Conservation (phyloP, 257 asterid genomes). For the Leonotis leonurus region DNA sequence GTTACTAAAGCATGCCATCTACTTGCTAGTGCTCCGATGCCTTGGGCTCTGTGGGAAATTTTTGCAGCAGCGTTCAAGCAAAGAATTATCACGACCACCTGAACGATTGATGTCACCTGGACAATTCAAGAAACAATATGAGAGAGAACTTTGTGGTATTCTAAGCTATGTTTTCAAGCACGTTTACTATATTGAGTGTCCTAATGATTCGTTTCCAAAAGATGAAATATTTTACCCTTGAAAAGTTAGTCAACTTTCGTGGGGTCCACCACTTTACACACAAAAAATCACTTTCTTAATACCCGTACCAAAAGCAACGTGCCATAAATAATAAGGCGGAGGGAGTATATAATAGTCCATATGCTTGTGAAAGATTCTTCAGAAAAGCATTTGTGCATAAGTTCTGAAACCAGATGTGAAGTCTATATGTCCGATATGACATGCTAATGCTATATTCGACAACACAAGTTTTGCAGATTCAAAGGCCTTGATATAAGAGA, state of each 20-base stretch:
- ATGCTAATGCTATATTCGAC: not conserved
- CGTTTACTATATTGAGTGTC: no score
- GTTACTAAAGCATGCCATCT: slow-evolving; percentile 72
- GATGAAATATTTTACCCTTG: no score
- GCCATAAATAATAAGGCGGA: no score
- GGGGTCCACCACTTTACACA: no score
- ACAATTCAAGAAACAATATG: not conserved
- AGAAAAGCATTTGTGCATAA: not conserved
- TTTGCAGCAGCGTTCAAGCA: slow-evolving; percentile 76
- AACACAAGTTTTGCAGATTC: not conserved
- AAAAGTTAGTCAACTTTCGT: no score
- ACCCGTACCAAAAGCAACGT: no score
- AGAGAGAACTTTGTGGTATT: not conserved
- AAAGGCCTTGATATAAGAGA: no score
- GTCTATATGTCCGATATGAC: not conserved
- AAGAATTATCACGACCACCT: slow-evolving; percentile 60
- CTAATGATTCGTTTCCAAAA: no score
- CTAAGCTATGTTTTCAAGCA: no score
- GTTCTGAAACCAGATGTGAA: not conserved
- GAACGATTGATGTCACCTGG: slow-evolving; percentile 63
- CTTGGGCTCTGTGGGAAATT: slow-evolving; percentile 81
- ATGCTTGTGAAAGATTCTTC: not conserved
- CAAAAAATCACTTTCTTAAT: no score
- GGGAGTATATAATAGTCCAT: not conserved
- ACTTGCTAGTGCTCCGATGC: slow-evolving; percentile 56